Base-by-base conservation (phyloP, 495 filamentous ascomycete genomes). In the Cryomyces minteri region DNA sequence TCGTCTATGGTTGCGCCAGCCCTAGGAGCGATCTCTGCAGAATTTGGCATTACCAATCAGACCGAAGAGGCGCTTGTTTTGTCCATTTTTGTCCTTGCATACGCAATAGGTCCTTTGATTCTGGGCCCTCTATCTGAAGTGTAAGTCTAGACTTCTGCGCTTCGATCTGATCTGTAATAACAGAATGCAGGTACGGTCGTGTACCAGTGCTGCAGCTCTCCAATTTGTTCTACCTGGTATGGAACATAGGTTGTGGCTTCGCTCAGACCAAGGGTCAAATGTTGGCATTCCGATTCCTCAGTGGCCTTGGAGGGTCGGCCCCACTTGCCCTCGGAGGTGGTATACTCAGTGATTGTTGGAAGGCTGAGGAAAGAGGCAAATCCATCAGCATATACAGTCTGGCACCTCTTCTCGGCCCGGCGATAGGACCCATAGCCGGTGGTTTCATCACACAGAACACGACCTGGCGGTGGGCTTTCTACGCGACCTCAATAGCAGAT, bases 1-100 rank as follows among this genome's bases (percentile, higher is more conserved):
- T 79, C 73, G 4, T 76, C 76, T 8, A 84, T 88, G 71, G 71
- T 88, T 5, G 77, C 83, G 0, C 84, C 84, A 0, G 76, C 76
- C 0, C 55, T 85, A 6, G 48, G 54, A 5, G 49, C 66, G 0
- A 71, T 86, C 32, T 62, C 67, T 37, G 48, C 53, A 2, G 80
- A 87, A 9, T 67, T 88, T 31, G 51, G 71, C 12, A 79, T 87
- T 33, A 65, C 58, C 0, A 68, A 69, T 31, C 50, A 66, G 49
- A 63, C 79, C 18, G 59, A 75, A 41, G 65, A 64, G 12, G 66
- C 76, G 29, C 60, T 88, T 33, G 72, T 70, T 0, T 59, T 90
- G 34, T 83, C 79, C 0, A 68, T 82, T 49, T 88, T 88, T 58
- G 62, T 88, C 10, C 67, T 88, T 4, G 83, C 80, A 7, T 90